Conservation (phyloP, 352 stramenopile genomes). For the Phytophthora foliorum region DNA sequence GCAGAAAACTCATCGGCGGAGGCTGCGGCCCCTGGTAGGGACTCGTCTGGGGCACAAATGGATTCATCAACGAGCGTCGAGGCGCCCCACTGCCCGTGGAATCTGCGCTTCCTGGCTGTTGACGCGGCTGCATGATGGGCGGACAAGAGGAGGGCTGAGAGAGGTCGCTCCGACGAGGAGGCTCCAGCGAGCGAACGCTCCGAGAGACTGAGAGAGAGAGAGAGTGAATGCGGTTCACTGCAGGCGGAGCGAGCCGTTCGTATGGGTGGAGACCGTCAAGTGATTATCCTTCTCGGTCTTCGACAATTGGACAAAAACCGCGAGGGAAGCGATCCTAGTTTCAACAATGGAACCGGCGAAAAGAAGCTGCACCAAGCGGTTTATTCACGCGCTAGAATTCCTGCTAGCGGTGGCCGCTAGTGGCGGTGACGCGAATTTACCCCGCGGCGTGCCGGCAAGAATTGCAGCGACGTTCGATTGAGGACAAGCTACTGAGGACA, state of each 20-base stretch:
- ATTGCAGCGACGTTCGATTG: not conserved
- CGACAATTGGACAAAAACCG: constrained; percentile 44
- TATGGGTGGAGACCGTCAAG: constrained; percentile 25
- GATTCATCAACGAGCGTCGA: constrained; percentile 27
- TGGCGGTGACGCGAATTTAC: too few species aligned
- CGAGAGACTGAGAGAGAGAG: constrained; percentile 11
- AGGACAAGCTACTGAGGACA: constrained; percentile 3
- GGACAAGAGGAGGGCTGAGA: not conserved
- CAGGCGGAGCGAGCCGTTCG: not conserved
- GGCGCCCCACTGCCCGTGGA: constrained; percentile 5
- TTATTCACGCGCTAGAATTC: too few species aligned
- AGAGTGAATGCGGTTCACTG: constrained; percentile 16
- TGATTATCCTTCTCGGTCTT: constrained; percentile 19
- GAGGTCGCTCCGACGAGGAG: not conserved
- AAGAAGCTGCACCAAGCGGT: constrained; percentile 27
- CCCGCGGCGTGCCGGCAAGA: not conserved
- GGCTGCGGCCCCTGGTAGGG: constrained; percentile 22
- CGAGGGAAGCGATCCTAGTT: constrained; percentile 13
- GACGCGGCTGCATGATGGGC: constrained; percentile 30
- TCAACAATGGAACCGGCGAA: constrained; percentile 21
- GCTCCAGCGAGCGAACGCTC: not conserved
- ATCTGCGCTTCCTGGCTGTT: constrained; percentile 2
- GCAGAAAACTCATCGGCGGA: constrained; percentile 31
- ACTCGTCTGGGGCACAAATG: constrained; percentile 15
- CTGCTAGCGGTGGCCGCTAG: too few species aligned